These are phyloP conservation scores for Croton laevigatus DNA, from an alignment of 441 rosid genomes.

Conservation along the genomic window DNA sequence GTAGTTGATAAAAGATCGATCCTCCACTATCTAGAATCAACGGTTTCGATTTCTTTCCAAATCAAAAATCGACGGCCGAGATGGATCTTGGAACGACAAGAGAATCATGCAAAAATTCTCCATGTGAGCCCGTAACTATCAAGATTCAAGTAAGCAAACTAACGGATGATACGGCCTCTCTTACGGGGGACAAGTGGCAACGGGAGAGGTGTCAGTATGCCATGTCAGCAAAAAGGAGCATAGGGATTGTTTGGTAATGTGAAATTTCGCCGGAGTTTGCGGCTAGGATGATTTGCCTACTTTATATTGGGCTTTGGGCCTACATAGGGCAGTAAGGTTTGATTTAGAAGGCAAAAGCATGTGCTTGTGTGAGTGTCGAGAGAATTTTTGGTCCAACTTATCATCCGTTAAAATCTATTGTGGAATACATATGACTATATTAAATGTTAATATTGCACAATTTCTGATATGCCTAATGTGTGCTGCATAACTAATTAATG, in stretches of 20 bases:
- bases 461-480: neutral
- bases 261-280: conserved; percentile 37
- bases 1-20: neutral
- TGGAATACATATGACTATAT: conserved; percentile 7
- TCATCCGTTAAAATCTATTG: neutral
- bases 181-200: conserved; percentile 23
- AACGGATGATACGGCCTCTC: conserved; percentile 22
- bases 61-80: conserved; percentile 19
- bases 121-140: conserved; percentile 31
- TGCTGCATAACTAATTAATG: conserved; percentile 4
- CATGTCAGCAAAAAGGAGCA: conserved; percentile 15
- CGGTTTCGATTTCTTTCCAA: conserved; percentile 10
- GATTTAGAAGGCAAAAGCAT: conserved; percentile 36
- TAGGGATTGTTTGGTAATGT: neutral
- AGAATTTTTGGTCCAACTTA: conserved; percentile 15
- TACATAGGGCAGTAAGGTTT: conserved; percentile 23
- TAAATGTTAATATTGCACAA: neutral
- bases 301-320: conserved; percentile 18
- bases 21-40: conserved; percentile 21
- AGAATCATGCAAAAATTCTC: conserved; percentile 25
- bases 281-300: conserved; percentile 11
- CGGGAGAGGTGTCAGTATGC: neutral
- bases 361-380: conserved; percentile 31
- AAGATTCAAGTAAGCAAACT: conserved; percentile 18
- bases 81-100: conserved; percentile 7